These are phyloP conservation scores for Cercospora sp. DNA, from an alignment of 2,329 filamentous ascomycete species.

Conservation along the genomic window DNA sequence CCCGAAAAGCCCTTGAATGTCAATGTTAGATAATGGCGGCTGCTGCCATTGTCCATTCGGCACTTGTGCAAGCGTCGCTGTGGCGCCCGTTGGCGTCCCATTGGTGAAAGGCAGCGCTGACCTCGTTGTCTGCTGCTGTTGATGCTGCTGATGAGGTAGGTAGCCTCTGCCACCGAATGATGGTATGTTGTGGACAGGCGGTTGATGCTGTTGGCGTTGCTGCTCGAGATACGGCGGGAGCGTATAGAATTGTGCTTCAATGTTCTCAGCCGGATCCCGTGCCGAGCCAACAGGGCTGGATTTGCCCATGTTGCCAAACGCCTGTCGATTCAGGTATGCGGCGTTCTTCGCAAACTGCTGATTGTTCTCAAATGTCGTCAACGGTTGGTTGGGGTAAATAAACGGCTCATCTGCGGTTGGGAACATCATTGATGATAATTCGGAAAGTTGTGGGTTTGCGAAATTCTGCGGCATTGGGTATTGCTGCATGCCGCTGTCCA, in stretches of 20 bases:
- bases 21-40: constrained; percentile 37
- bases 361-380: constrained; percentile 58
- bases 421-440: constrained; percentile 78
- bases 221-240: constrained; percentile 72
- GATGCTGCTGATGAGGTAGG: constrained; percentile 5
- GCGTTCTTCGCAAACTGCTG: constrained; percentile 40
- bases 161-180: constrained; percentile 28
- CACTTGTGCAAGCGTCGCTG: constrained; percentile 22
- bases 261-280: constrained; percentile 53
- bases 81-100: constrained; percentile 21
- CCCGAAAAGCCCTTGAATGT: constrained; percentile 43
- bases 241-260: constrained; percentile 73
- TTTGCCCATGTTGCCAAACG: constrained; percentile 21
- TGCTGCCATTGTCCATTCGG: constrained; percentile 29
- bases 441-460: constrained; percentile 57
- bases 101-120: constrained; percentile 28
- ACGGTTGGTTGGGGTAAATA: constrained; percentile 74
- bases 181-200: constrained; percentile 18
- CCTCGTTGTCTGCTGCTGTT: neutral
- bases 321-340: constrained; percentile 15
- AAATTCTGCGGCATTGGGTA: constrained; percentile 34
- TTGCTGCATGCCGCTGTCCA: constrained; percentile 26
- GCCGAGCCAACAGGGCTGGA: constrained; percentile 21
- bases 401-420: constrained; percentile 70
- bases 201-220: constrained; percentile 31